Evolutionary conservation across 371 early-diverging fungal species (phyloP), one percentile per base, ranked within the genome.

Genomic region (Dinochytrium kinnereticum): DNA sequence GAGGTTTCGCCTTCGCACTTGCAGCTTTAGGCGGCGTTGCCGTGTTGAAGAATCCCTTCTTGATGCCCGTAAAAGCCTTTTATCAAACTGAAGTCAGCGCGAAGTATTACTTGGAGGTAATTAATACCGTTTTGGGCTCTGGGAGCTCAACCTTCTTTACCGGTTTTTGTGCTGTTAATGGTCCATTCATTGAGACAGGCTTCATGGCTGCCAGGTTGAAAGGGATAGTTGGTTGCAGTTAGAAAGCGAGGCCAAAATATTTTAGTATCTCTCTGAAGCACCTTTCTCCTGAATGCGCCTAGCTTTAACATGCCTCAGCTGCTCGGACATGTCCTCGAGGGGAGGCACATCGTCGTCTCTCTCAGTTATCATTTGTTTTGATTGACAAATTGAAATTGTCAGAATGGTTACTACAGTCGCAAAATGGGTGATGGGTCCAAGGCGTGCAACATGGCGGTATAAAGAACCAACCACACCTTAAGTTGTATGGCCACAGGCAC

Each of bases 31-130:
- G 55, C n/a, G 59, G 5, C 3, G 15, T 55, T 28, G 64, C 21
- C 17, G 57, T 15, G 50, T 74, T 64, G 40, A 79, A 69, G 68
- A 79, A 79, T n/a, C 79, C 79, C 49, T 73, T 73, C 65, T 76
- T 76, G 28, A 79, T 53, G 19, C 79, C 79, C 2, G 37, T 49
- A 50, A 76, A 79, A 28, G 24, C 10, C 66, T 66, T 30, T 28
- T 34, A 10, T 33, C 24, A 61, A 24, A 33, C 7, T 61, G 30
- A 31, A 5, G 7, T 17, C 13, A 34, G 28, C 17, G 26, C n/a
- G n/a, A n/a, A n/a, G n/a, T n/a, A n/a, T n/a, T n/a, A n/a, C 44
- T 13, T 44, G 44, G 44, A 44, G 44, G 19, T 7, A 44, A 44
- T 44, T 19, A 13, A 44, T 44, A 44, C 44, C 44, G 44, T 55